Percentiles rank a stretch among this genome's conserved stretches.
phyloP scores from a whole-genome alignment of 2,329 filamentous ascomycete genomes.

The Fusarium multiceps region DNA sequence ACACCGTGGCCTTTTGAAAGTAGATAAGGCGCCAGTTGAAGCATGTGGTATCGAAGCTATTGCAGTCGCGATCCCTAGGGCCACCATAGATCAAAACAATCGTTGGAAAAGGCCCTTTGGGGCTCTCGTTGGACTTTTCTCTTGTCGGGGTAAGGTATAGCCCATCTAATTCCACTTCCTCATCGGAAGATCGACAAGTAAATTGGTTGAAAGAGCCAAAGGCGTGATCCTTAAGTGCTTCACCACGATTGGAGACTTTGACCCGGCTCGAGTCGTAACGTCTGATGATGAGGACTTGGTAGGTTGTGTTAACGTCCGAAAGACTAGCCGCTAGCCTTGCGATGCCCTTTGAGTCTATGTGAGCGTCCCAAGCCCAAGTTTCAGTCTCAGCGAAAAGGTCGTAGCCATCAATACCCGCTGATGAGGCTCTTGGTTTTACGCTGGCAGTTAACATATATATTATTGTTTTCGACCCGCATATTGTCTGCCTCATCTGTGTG shows the following conservation, averaged over 20 bases:
- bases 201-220: conserved; percentile 19
- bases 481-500: too few species aligned
- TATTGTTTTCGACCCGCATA: too few species aligned
- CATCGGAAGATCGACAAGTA: conserved; percentile 22
- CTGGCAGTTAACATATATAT: too few species aligned
- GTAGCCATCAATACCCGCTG: too few species aligned
- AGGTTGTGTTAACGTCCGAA: conserved; percentile 32
- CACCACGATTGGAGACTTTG: conserved; percentile 25
- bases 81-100: conserved; percentile 31
- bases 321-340: conserved; percentile 28
- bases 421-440: too few species aligned
- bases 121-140: too few species aligned
- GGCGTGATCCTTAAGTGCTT: not conserved
- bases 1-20: conserved; percentile 52
- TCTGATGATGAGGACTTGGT: conserved; percentile 19
- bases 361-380: too few species aligned
- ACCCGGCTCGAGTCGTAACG: not conserved
- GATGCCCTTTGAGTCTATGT: not conserved
- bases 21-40: conserved; percentile 48
- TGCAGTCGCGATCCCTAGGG: conserved; percentile 11
- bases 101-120: conserved; percentile 25
- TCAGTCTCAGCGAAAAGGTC: too few species aligned
- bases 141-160: conserved; percentile 1
- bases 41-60: conserved; percentile 44
- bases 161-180: conserved; percentile 25